phyloP scores from a whole-genome alignment of 208 protist species.

The Crithidia fasciculata region DNA sequence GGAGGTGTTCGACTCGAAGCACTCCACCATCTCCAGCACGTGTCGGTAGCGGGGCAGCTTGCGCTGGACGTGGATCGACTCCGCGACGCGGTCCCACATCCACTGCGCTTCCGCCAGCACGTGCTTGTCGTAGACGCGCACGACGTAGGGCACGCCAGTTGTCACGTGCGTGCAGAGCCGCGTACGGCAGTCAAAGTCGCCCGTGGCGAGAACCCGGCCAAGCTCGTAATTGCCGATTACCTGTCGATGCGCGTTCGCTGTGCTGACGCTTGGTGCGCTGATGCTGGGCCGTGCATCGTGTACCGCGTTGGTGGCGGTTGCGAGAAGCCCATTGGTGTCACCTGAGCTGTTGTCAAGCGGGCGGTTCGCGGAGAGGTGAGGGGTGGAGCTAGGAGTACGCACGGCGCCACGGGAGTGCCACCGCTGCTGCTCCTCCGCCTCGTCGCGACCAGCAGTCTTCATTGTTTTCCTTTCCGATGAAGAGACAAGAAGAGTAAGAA shows the following conservation, averaged over 20 bases:
- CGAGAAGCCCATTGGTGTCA: too few species aligned
- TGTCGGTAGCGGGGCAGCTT: constrained; percentile 82
- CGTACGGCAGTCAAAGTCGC: constrained; percentile 88
- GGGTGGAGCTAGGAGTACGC: not conserved
- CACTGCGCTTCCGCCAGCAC: constrained; percentile 75
- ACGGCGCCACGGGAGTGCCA: constrained; percentile 10
- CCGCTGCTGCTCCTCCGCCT: not conserved
- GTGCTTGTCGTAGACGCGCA: constrained; percentile 83
- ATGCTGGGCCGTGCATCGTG: not conserved
- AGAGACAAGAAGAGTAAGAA: too few species aligned
- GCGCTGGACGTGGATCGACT: constrained; percentile 83
- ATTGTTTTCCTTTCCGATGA: too few species aligned
- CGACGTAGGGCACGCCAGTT: constrained; percentile 80
- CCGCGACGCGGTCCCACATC: constrained; percentile 85
- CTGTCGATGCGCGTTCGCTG: constrained; percentile 29
- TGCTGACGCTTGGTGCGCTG: not conserved
- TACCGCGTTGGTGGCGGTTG: not conserved
- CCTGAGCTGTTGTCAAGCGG: too few species aligned
- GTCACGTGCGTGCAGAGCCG: constrained; percentile 81
- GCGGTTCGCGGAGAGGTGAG: not conserved
- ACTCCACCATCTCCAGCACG: constrained; percentile 88
- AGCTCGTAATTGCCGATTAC: constrained; percentile 90
- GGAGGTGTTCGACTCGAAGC: constrained; percentile 80
- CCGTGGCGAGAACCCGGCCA: constrained; percentile 69
- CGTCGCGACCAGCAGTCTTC: too few species aligned